phyloP scores from a whole-genome alignment of 768 basidiomycete genomes.

The Tricholoma flavovirens region DNA sequence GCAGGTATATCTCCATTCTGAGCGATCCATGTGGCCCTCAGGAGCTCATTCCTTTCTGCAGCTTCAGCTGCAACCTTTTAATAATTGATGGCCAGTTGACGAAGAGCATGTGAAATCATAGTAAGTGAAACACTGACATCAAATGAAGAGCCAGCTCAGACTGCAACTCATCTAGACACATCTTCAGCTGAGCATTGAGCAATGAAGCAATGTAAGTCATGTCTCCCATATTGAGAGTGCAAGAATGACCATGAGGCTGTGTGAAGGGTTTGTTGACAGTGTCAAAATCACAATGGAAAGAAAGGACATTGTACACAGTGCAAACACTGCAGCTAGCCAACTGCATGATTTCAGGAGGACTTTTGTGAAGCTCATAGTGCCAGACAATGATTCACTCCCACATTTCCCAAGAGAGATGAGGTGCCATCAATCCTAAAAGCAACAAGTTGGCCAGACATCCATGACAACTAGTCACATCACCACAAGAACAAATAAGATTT shows the following conservation, averaged over 20 bases:
- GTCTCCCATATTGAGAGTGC: conserved; percentile 14
- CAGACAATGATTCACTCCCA: not conserved
- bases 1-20: conserved; percentile 11
- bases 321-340: not conserved
- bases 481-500: no score
- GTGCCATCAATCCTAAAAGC: not conserved
- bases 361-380: not conserved
- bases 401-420: not conserved
- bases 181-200: conserved; percentile 9
- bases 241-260: conserved; percentile 8
- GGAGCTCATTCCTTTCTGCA: conserved; percentile 23
- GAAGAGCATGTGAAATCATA: conserved; percentile 20
- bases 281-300: not conserved
- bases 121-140: conserved; percentile 25
- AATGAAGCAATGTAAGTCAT: conserved; percentile 16
- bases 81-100: conserved; percentile 11
- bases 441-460: not conserved
- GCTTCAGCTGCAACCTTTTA: conserved; percentile 21
- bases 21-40: conserved; percentile 15
- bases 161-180: conserved; percentile 29
- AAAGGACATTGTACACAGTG: not conserved
- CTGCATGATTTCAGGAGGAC: not conserved
- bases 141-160: conserved; percentile 10
- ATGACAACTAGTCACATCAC: not conserved
- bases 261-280: conserved; percentile 13